Base-by-base conservation (phyloP, 805 yeast genomes). In the Schizosaccharomyces lindneri region DNA sequence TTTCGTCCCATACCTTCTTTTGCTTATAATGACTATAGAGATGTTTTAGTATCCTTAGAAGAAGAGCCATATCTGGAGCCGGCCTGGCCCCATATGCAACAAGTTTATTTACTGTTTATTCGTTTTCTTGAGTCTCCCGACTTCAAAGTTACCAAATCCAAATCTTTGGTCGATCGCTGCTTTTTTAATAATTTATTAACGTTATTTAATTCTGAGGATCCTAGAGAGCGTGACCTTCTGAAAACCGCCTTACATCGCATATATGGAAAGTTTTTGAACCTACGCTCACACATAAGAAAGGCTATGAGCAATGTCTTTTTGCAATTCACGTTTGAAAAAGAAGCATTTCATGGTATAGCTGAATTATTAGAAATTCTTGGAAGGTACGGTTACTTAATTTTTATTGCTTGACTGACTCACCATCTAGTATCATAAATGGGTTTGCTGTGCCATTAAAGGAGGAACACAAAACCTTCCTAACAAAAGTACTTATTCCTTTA, bases 41-140 rank as follows among this genome's bases (percentile, higher is more conserved):
- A 93, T 65, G 80, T 90, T 48, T 93, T 80, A 72, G 98, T 93
- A 68, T 98, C 98, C 0, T 98, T 93, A 73, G 98, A 93, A 73
- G 98, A 93, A 74, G 98, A 93, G 73, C 97, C 97, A 2, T 95
- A 93, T 48, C 81, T 82, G 67, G 97, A 93, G 71, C 80, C 90
- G 65, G 89, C 97, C 9, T 93, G 98, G 98, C 95, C 97, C 13
- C 98, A 93, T 71, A 93, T 93, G 97, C 95, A 87, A 72, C 79
- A 88, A 55, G 95, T 89, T 41, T 93, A 93, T 74, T 97, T 93
- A 72, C 87, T 93, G 68, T 90, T 93, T 70, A 75, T 93, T 64
- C 77, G 95, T 68, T 90, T 93, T 72, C 83, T 93, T 62, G 97
- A 93, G 73, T 82, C 90, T 65, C 94, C 95, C 1, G 97, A 89